Evolutionary conservation across 139 green algal genomes (phyloP).

Genomic region (Closterium sp.): DNA sequence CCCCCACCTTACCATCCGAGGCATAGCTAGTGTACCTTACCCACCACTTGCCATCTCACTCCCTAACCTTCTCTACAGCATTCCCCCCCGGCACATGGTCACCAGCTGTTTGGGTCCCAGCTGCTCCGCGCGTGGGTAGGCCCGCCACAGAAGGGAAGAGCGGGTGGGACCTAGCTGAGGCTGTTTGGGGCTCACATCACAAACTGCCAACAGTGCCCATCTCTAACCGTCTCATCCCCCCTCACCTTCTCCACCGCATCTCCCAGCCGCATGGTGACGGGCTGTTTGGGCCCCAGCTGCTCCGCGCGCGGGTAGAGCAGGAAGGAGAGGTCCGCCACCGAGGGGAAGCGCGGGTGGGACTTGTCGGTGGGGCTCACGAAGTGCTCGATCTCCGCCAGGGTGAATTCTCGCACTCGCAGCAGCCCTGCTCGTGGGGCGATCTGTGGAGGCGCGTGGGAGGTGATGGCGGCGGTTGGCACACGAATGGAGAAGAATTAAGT

Average conservation of each 20-base stretch:
- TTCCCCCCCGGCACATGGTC: conserved; percentile 75
- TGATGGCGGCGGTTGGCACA: no score
- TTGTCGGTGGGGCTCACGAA: conserved; percentile 95
- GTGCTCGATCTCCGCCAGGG: conserved; percentile 98
- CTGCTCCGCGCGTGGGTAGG: conserved; percentile 81
- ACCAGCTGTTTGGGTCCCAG: conserved; percentile 83
- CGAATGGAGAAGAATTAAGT: no score
- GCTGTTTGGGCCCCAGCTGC: conserved; percentile 86
- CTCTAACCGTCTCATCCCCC: no score
- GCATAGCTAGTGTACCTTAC: no score
- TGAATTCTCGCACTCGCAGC: conserved; percentile 97
- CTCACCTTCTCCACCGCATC: conserved; percentile 68
- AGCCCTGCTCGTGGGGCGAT: conserved; percentile 77
- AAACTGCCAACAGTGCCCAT: no score
- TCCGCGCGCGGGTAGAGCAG: conserved; percentile 86
- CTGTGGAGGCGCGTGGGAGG: no score
- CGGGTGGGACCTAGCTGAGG: conserved; percentile 88
- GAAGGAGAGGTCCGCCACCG: conserved; percentile 75
- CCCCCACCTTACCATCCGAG: no score
- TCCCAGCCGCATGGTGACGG: conserved; percentile 74
- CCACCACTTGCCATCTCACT: no score
- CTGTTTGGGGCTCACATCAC: conserved; percentile 85
- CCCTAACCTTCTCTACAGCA: no score
- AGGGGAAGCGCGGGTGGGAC: conserved; percentile 86
- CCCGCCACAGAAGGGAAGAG: conserved; percentile 83